Evolutionary conservation across 2,329 filamentous ascomycete genomes (phyloP).

Genomic region (Colletotrichum salicis): DNA sequence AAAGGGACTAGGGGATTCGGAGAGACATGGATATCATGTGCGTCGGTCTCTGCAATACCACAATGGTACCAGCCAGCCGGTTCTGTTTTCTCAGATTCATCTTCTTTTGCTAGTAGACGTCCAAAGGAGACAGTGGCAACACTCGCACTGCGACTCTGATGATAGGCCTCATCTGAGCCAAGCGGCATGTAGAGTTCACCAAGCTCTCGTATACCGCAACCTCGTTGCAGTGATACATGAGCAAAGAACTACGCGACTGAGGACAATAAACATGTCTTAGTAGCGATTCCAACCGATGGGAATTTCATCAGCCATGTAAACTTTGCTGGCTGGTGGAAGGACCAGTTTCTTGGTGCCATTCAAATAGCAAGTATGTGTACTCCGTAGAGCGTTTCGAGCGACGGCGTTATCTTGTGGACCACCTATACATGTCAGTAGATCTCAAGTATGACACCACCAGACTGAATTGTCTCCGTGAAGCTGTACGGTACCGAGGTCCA

Average conservation of each 20-base stretch:
- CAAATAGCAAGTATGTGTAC: neutral
- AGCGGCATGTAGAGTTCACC: neutral
- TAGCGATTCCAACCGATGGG: neutral
- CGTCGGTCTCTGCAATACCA: neutral
- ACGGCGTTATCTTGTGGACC: neutral
- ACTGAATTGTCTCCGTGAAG: neutral
- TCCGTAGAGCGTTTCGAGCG: neutral
- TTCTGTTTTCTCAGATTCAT: neutral
- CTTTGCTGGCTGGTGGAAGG: neutral
- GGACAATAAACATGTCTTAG: neutral
- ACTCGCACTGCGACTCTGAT: neutral
- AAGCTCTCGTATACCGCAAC: constrained; percentile 13
- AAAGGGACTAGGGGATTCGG: neutral
- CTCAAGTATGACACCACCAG: neutral
- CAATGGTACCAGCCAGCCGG: constrained; percentile 5
- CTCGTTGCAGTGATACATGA: constrained; percentile 10
- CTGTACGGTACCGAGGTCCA: neutral
- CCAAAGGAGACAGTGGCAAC: neutral
- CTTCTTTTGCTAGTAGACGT: neutral
- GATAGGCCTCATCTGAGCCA: neutral
- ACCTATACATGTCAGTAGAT: neutral
- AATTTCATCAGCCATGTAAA: neutral
- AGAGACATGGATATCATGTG: neutral
- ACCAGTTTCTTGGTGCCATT: neutral
- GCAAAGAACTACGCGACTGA: neutral